Evolutionary conservation across 768 basidiomycete species (phyloP), one percentile per base, ranked within the genome.

Genomic region (Tylopilus sp.): DNA sequence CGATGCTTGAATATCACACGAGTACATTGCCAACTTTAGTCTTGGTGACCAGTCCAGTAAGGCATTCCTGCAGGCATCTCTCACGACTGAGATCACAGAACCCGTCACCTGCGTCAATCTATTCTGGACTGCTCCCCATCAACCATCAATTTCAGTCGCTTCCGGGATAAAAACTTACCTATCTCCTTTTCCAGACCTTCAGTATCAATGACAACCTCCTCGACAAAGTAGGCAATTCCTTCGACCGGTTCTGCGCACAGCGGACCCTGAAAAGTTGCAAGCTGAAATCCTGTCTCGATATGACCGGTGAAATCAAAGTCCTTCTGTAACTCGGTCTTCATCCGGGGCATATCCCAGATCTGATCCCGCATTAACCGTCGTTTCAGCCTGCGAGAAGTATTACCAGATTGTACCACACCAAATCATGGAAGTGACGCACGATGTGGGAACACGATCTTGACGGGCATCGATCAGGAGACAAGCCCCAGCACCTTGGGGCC

Each of bases 11-110:
- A 99, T 98, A 63, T 98, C 95, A 69, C 95, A 99, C 12, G 88
- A 86, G 68, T 99, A 99, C 93, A 98, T 98, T 0, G 97, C 97
- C 58, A 99, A 74, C 84, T 95, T 91, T 58, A 99, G 78, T 51
- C 97, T 78, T 13, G 97, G 97, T 2, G 95, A 98, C 97, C 97
- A 99, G 69, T 98, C 97, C 40, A 98, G 73, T 50, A 99, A 67
- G 1, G 89, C 94, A 57, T 84, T 87, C 52, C 90, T 81, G 66
- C 94, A 98, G 0, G 91, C 86, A 59, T 99, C 97, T 67, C 86
- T 82, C 36, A 91, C 84, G 3, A 85, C 80, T 4, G 97, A 89
- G 56, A 95, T 93, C 42, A 97, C 74, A 3, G 94, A 94, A 13
- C 97, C 97, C 2, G 88, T 85, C 22, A 94, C 82, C 62, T 95